Evolutionary conservation across 148 eudicot genomes (phyloP), one percentile per base, ranked within the genome.

Genomic region (Spergularia marina): DNA sequence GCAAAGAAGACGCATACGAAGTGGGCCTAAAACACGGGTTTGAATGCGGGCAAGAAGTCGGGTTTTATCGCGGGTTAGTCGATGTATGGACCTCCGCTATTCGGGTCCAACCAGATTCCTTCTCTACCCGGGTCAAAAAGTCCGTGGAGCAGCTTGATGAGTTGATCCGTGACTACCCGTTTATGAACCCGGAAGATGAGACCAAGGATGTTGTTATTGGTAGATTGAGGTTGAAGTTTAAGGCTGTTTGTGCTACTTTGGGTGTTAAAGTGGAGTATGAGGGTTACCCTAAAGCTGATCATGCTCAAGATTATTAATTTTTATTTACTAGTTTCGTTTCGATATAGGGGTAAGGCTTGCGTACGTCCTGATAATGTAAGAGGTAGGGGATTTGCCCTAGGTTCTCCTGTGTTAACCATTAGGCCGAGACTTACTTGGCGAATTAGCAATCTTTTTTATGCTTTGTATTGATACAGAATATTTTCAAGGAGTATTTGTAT

Each of bases 11-110:
- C 18, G 98, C 91, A 5, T 83, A 78, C n/a, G 77, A 89, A 68
- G 97, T 91, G 68, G 98, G 98, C 18, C 83, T 91, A 25, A 88
- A 86, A 75, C 86, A 82, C 25, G 98, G 97, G 56, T 91, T 91
- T 63, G 80, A 86, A 63, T 67, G 73, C 11, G 97, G 98, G 47
- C 84, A 90, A 70, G 97, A 94, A 72, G 74, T 94, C 41, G 97
- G 98, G 39, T 90, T 91, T 53, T 94, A 94, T 79, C 81, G 87
- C 53, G 93, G 95, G 58, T 80, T 89, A 30, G 75, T 90, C 10
- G 88, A 87, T 36, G 84, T 94, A 1, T 94, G 97, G 93, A 78
- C 65, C 61, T 80, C 92, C 4, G 88, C 87, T 0, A 84, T 91
- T 25, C 87, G 78, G 49, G 74, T 87, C 5, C 90, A 90, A 57